Conservation (phyloP, 2,329 filamentous ascomycete genomes). For the Arthroderma sp. region DNA sequence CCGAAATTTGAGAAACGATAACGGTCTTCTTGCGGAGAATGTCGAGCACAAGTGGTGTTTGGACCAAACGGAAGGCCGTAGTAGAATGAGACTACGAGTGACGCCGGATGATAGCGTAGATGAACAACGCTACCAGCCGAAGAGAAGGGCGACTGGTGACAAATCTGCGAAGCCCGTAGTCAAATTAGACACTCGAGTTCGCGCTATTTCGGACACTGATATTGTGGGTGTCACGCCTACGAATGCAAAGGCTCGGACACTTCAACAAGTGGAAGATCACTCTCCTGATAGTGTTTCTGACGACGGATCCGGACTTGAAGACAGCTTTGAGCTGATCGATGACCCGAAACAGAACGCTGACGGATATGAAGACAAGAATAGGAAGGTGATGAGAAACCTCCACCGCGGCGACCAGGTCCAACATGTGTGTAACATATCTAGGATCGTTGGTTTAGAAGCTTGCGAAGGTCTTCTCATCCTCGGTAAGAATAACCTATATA, state of each 20-base stretch:
- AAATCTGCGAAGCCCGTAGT: constrained; percentile 23
- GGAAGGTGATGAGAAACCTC: constrained; percentile 90
- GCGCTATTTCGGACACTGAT: constrained; percentile 24
- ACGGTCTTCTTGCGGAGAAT: constrained; percentile 61
- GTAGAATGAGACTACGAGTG: constrained; percentile 82
- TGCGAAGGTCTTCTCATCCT: constrained; percentile 88
- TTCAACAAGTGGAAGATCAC: constrained; percentile 20
- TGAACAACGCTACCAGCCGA: constrained; percentile 69
- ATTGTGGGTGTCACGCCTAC: constrained; percentile 30
- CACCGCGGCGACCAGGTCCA: constrained; percentile 85
- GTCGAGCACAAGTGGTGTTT: constrained; percentile 69
- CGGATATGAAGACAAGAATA: constrained; percentile 91
- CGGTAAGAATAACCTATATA: constrained; percentile 81
- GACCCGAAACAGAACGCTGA: constrained; percentile 78
- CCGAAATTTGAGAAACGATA: constrained; percentile 62
- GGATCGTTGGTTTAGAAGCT: constrained; percentile 84
- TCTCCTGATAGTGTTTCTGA: constrained; percentile 21
- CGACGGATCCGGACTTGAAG: constrained; percentile 47
- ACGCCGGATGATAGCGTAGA: constrained; percentile 61
- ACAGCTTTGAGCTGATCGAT: constrained; percentile 92
- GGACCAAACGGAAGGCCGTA: constrained; percentile 87
- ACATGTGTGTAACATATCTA: constrained; percentile 86
- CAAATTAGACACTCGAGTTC: constrained; percentile 34
- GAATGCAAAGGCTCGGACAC: constrained; percentile 13
- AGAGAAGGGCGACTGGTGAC: constrained; percentile 47